phyloP scores from a whole-genome alignment of 2,329 filamentous ascomycete genomes.

The Cryphonectria radicalis region DNA sequence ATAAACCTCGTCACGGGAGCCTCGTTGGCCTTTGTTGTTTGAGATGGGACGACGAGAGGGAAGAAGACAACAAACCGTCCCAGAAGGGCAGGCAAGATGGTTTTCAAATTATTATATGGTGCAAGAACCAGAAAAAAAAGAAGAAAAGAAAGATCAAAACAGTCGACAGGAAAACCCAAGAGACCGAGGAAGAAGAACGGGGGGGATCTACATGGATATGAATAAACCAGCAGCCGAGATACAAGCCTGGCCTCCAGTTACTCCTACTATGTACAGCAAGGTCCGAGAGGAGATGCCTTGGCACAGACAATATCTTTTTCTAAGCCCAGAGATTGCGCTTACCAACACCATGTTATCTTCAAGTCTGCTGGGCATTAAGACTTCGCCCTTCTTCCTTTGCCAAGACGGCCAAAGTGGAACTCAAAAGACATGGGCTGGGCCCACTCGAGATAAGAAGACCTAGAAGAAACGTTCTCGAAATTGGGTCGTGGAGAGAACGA shows the following conservation, averaged over 20 bases:
- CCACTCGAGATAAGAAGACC: conserved; percentile 17
- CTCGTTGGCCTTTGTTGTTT: neutral
- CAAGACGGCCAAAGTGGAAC: conserved; percentile 19
- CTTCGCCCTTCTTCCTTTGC: neutral
- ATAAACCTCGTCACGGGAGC: neutral
- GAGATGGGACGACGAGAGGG: neutral
- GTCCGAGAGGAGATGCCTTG: neutral
- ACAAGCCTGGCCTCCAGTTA: neutral
- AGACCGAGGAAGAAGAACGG: neutral
- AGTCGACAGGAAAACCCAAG: neutral
- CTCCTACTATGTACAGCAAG: neutral
- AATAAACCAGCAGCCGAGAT: neutral
- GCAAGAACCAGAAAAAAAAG: neutral
- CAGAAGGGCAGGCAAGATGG: neutral
- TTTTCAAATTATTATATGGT: neutral
- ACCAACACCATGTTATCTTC: conserved; percentile 4
- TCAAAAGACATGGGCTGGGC: neutral
- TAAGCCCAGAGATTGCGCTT: conserved; percentile 8
- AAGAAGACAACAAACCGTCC: neutral
- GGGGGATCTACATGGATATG: conserved; percentile 4
- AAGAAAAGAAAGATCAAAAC: neutral
- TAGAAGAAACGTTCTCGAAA: neutral
- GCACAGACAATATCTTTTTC: conserved; percentile 3
- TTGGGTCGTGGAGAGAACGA: neutral
- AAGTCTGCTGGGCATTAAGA: neutral